These are phyloP conservation scores for Saturnispora ahearnii DNA, from an alignment of 805 yeast genomes.

Conservation along the genomic window DNA sequence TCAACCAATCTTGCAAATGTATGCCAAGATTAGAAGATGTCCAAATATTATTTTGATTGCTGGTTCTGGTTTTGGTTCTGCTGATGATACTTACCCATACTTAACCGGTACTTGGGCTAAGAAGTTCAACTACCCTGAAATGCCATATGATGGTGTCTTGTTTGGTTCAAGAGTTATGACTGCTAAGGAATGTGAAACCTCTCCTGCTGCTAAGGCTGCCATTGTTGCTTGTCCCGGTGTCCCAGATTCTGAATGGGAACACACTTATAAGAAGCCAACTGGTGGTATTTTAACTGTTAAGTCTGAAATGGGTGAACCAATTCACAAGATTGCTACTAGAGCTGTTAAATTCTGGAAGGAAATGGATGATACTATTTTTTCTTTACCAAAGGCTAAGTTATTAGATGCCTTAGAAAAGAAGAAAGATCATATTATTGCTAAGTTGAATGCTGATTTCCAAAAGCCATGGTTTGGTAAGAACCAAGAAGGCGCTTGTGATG, in stretches of 20 bases:
- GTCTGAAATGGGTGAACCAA: slow-evolving; percentile 99
- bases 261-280: slow-evolving; percentile 86
- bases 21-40: slow-evolving; percentile 86
- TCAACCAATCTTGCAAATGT: slow-evolving; percentile 93
- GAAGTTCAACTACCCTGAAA: slow-evolving; percentile 81
- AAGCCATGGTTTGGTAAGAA: slow-evolving; percentile 95
- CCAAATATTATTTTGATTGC: slow-evolving; percentile 85
- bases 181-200: slow-evolving; percentile 92
- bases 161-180: slow-evolving; percentile 97
- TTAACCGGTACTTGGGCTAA: slow-evolving; percentile 96
- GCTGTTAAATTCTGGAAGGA: slow-evolving; percentile 98
- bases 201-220: slow-evolving; percentile 87
- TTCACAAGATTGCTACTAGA: slow-evolving; percentile 96
- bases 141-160: slow-evolving; percentile 98
- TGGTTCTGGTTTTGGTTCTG: slow-evolving; percentile 98
- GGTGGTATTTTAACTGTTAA: slow-evolving; percentile 96
- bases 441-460: slow-evolving; percentile 89
- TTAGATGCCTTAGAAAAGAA: slow-evolving; percentile 72
- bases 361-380: slow-evolving; percentile 87
- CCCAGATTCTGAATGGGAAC: slow-evolving; percentile 82
- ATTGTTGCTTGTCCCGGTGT: slow-evolving; percentile 90
- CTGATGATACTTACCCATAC: slow-evolving; percentile 95
- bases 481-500: slow-evolving; percentile 70
- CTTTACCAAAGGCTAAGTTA: slow-evolving; percentile 81
- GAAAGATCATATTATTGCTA: slow-evolving; percentile 76